Conservation (phyloP, 495 filamentous ascomycete genomes). For the Penicillium samsonianum region DNA sequence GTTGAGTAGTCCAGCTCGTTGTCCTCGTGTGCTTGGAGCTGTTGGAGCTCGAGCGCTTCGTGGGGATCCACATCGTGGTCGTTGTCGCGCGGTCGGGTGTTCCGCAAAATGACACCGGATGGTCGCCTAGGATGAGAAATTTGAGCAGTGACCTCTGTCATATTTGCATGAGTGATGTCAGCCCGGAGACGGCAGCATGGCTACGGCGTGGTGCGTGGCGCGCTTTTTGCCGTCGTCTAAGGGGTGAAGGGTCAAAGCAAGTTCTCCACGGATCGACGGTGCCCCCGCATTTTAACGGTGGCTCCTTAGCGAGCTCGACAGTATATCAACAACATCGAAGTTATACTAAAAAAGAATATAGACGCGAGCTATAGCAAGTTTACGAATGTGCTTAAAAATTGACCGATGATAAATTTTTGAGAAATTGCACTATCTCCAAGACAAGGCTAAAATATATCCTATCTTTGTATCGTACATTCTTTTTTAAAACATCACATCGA, state of each 20-base stretch:
- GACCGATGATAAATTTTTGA: background rate
- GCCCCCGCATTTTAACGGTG: conserved; percentile 4
- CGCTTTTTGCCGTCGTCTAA: background rate
- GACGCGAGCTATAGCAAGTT: background rate
- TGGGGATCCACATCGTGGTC: conserved; percentile 12
- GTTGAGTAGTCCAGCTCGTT: conserved; percentile 22
- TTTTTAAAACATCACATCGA: background rate
- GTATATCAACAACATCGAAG: background rate
- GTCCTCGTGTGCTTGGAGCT: conserved; percentile 30
- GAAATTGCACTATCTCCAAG: background rate
- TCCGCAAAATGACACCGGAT: conserved; percentile 9
- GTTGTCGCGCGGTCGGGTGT: conserved; percentile 18
- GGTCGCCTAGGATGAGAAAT: conserved; percentile 7
- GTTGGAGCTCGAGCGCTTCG: conserved; percentile 34
- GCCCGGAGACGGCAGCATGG: background rate
- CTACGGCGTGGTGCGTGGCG: background rate
- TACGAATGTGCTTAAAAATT: background rate
- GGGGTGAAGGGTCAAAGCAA: background rate
- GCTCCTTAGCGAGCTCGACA: too few species aligned
- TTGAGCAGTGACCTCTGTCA: conserved; percentile 5
- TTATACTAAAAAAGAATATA: background rate
- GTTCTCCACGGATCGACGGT: conserved; percentile 4
- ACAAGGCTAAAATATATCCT: background rate
- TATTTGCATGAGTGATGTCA: background rate
- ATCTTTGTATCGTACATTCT: background rate